A percentile compares a stretch with the other conserved stretches of the same genome.
These are phyloP conservation scores for Ichthyophthirius multifiliis DNA, from an alignment of 169 alveolate species.

Conservation along the genomic window DNA sequence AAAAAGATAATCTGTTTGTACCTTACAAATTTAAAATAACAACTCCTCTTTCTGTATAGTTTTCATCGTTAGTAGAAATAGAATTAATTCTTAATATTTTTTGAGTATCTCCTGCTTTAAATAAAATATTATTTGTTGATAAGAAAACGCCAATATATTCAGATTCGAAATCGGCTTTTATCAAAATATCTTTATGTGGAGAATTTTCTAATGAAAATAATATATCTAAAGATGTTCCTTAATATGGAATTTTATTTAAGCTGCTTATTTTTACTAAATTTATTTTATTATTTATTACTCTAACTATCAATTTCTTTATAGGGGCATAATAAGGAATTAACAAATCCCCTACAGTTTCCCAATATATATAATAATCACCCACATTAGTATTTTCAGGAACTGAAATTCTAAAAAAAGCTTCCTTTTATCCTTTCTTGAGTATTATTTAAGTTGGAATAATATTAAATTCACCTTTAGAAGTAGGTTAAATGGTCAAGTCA, in stretches of 20 bases:
- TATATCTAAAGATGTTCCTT: background rate
- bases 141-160: background rate
- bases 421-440: background rate
- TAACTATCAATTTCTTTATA: background rate
- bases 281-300: background rate
- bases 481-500: background rate
- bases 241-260: background rate
- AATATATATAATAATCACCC: background rate
- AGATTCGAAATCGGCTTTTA: background rate
- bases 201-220: background rate
- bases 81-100: background rate
- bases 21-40: background rate
- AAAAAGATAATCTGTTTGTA: background rate
- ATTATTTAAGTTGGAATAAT: background rate
- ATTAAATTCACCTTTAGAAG: background rate
- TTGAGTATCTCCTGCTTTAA: background rate
- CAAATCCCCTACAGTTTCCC: background rate
- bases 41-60: background rate
- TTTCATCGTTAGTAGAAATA: background rate
- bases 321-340: background rate
- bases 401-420: background rate
- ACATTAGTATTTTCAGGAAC: background rate
- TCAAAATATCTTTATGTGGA: background rate
- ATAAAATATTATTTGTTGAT: background rate
- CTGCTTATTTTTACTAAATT: background rate